Percentiles rank a stretch among this genome's conserved stretches.
These are phyloP conservation scores for Pythium pyrilobum DNA, from an alignment of 352 stramenopile species.

Conservation along the genomic window DNA sequence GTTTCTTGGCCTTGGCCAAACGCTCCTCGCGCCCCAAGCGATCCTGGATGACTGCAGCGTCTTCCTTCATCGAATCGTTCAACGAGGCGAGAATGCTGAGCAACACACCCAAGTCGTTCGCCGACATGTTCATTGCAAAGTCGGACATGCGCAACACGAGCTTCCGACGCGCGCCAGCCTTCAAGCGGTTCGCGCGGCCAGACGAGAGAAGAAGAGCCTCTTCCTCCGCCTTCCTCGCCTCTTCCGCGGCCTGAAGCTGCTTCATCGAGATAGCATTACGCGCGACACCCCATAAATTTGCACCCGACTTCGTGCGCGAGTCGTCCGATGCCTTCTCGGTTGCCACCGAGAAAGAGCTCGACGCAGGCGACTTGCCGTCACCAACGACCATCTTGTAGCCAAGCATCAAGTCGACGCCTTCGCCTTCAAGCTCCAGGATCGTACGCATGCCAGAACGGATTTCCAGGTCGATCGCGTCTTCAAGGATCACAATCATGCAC, in stretches of 20 bases:
- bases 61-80: constrained; percentile 67
- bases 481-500: constrained; percentile 52
- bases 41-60: constrained; percentile 50
- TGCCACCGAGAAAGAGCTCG: background rate
- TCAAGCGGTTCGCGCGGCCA: constrained; percentile 33
- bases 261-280: constrained; percentile 45
- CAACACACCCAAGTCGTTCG: constrained; percentile 76
- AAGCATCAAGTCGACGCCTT: constrained; percentile 77
- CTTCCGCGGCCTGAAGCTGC: constrained; percentile 57
- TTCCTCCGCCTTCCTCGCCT: constrained; percentile 29
- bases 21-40: constrained; percentile 39
- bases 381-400: constrained; percentile 63
- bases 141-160: constrained; percentile 80
- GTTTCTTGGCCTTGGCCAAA: constrained; percentile 39
- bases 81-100: constrained; percentile 64
- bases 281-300: constrained; percentile 55
- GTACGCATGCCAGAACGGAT: constrained; percentile 55
- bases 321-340: constrained; percentile 19
- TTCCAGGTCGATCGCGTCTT: constrained; percentile 72
- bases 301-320: background rate
- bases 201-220: constrained; percentile 10
- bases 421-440: constrained; percentile 82
- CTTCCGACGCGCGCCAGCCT: constrained; percentile 51
- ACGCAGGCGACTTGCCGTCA: constrained; percentile 20
- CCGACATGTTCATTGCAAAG: constrained; percentile 78